A percentile compares a stretch with the other conserved stretches of the same genome.
Evolutionary conservation across 257 asterid genomes (phyloP).

Genomic region (Nicotiana paniculata): DNA sequence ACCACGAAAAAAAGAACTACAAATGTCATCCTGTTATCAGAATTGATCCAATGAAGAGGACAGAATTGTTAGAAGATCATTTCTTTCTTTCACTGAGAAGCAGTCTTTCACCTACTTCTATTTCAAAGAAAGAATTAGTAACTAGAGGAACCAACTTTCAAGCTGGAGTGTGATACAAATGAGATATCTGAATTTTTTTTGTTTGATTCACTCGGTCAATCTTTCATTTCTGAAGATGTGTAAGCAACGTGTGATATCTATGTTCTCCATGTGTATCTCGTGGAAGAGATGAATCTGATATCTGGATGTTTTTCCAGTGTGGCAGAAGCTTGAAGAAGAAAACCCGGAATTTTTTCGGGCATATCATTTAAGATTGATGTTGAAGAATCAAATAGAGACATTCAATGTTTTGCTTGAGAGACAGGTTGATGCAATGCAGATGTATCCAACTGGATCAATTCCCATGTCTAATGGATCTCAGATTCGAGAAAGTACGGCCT

Average conservation of each 20-base stretch:
- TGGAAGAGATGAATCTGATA: constrained; percentile 12
- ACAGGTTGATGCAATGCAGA: constrained; percentile 65
- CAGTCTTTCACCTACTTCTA: neutral
- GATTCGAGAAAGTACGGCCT: constrained; percentile 45
- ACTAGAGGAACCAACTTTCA: neutral
- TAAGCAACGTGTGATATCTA: neutral
- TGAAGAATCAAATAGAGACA: constrained; percentile 77
- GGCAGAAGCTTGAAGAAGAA: constrained; percentile 94
- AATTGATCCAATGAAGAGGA: neutral
- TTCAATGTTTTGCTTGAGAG: constrained; percentile 78
- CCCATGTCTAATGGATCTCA: constrained; percentile 51
- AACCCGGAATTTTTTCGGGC: constrained; percentile 77
- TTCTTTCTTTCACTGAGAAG: neutral
- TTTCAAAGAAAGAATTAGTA: neutral
- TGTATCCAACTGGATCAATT: constrained; percentile 30
- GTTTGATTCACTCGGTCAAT: neutral
- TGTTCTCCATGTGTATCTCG: neutral
- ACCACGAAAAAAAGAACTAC: constrained; percentile 3
- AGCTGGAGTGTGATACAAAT: neutral
- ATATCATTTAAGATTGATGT: constrained; percentile 63
- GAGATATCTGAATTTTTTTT: neutral
- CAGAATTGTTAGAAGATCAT: neutral
- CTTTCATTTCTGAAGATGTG: neutral
- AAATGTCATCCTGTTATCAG: neutral
- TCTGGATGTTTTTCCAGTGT: constrained; percentile 50